These are phyloP conservation scores for Linaria vulgaris DNA, from an alignment of 257 asterid genomes.

Conservation along the genomic window DNA sequence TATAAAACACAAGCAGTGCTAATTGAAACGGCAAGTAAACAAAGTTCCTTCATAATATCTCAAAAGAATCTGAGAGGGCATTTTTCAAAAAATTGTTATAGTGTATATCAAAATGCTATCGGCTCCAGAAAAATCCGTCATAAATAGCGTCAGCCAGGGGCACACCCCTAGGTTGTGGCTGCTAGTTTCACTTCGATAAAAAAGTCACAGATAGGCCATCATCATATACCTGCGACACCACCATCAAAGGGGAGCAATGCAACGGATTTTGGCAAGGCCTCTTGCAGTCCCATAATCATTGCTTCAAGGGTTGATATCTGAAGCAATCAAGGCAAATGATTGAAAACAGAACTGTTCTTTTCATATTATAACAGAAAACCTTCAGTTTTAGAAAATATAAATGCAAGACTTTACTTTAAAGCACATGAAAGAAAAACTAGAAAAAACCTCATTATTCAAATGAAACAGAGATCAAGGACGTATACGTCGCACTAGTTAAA, in stretches of 20 bases:
- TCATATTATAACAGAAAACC: conserved; percentile 1
- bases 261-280: conserved; percentile 88
- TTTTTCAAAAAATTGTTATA: conserved; percentile 4
- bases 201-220: no score
- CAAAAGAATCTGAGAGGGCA: conserved; percentile 8
- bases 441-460: background rate
- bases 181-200: no score
- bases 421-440: background rate
- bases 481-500: no score
- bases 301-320: conserved; percentile 91
- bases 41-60: background rate
- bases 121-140: conserved; percentile 6
- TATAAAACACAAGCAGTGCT: background rate
- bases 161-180: no score
- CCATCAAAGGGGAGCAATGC: conserved; percentile 95
- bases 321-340: conserved; percentile 25
- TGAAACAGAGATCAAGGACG: background rate
- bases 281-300: conserved; percentile 79
- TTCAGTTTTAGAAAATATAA: conserved; percentile 21
- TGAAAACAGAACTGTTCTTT: conserved; percentile 3
- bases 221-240: conserved; percentile 76
- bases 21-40: background rate
- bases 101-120: background rate
- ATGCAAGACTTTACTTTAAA: conserved; percentile 12
- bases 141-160: no score